phyloP scores from a whole-genome alignment of 1,284 basidiomycete species.

The Ustilago bromivora region DNA sequence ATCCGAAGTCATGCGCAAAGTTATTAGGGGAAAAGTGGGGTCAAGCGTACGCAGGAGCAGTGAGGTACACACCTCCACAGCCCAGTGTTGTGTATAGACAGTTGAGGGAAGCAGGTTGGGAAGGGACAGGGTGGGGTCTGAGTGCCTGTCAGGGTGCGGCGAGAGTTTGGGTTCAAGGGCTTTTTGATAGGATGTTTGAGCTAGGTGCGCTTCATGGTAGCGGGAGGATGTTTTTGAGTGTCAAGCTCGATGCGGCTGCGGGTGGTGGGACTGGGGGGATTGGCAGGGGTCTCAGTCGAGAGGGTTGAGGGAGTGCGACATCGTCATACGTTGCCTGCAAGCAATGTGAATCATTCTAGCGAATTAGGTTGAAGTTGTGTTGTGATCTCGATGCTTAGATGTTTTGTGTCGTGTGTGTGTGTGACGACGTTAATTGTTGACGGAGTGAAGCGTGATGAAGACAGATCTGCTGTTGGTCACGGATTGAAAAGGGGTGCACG shows the following conservation, averaged over 20 bases:
- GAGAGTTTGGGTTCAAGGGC: slow-evolving; percentile 44
- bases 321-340: neutral
- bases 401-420: neutral
- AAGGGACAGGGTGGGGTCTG: slow-evolving; percentile 21
- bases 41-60: slow-evolving; percentile 85
- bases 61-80: slow-evolving; percentile 84
- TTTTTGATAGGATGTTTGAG: slow-evolving; percentile 60
- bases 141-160: slow-evolving; percentile 43
- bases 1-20: slow-evolving; percentile 81
- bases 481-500: neutral
- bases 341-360: neutral
- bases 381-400: neutral
- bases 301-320: neutral
- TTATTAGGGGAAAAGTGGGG: slow-evolving; percentile 93
- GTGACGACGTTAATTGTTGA: neutral
- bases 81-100: slow-evolving; percentile 72
- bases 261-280: neutral
- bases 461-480: neutral
- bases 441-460: too few relatives aligned
- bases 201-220: slow-evolving; percentile 25
- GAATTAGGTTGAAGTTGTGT: neutral
- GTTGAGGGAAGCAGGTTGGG: slow-evolving; percentile 43
- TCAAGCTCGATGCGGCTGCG: slow-evolving; percentile 33
- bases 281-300: neutral
- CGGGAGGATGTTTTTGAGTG: slow-evolving; percentile 34